Evolutionary conservation across 495 filamentous ascomycete genomes (phyloP), one percentile per base, ranked within the genome.

Genomic region (Haplographium delicatum): DNA sequence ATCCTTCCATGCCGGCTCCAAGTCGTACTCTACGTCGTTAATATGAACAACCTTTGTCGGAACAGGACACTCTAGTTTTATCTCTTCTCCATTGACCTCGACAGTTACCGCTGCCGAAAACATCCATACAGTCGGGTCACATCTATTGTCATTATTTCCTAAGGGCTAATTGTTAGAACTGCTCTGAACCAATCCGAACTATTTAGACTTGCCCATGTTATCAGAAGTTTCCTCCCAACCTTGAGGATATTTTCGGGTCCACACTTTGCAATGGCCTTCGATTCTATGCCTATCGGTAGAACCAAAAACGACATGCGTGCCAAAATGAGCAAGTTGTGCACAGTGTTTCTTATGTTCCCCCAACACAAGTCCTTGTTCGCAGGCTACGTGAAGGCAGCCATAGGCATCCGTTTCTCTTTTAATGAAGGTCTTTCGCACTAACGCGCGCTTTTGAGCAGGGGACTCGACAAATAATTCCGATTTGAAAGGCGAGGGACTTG

Each of bases 1-100:
- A 7, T 44, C 42, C 11, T 44, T 15, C 42, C 42, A 44, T 13
- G 42, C 26, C 3, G 42, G 42, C n/a, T 44, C 42, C 23, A 27
- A 7, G 2, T 44, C 24, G 11, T 25, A 31, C n/a, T 31, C 8
- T 3, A 30, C 26, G 4, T 26, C 42, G 5, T 31, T 19, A 13
- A 27, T 5, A 2, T 27, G 18, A 1, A 27, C 24, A 15, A 30
- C 15, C 11, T 28, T 44, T 16, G n/a, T 30, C 8, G 42, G 24
- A 15, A 44, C 13, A 6, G 2, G 11, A 35, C 35, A 39, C n/a
- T 39, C 35, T 6, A 39, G 5, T 6, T 19, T 19, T 4, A 6
- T 19, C 35, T 39, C 35, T 8, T 19, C 35, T 19, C 35, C 35
- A 5, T 39, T 6, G 4, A 39, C 9, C 5, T 7, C 3, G 22